A percentile compares a stretch with the other conserved stretches of the same genome.
Evolutionary conservation across 176 grass and related monocot genomes (phyloP).

Genomic region (Miscanthus lutarioriparius): DNA sequence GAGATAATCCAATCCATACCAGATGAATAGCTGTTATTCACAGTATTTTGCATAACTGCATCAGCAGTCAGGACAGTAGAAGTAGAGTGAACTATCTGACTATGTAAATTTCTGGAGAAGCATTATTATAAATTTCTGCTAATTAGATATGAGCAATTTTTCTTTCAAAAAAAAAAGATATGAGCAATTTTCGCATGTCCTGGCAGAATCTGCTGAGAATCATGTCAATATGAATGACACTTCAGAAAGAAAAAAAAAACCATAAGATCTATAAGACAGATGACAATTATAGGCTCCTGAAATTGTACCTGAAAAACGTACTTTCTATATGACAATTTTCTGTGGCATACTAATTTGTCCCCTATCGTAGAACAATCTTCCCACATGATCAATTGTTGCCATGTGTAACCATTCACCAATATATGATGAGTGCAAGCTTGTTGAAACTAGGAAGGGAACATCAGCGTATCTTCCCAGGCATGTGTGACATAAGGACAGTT

Average conservation of each 20-base stretch:
- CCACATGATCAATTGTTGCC: not conserved
- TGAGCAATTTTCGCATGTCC: not conserved
- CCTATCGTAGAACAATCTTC: not conserved
- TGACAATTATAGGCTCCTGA: not conserved
- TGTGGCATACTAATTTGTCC: conserved; percentile 8
- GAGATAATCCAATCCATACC: conserved; percentile 28
- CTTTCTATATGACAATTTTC: conserved; percentile 9
- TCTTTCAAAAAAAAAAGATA: too few relatives aligned
- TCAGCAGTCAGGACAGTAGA: not conserved
- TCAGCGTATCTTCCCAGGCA: not conserved
- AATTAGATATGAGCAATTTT: not conserved
- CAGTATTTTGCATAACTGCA: not conserved
- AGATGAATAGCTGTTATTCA: not conserved
- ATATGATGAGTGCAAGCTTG: not conserved
- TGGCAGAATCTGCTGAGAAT: not conserved
- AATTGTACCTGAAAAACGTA: conserved; percentile 1
- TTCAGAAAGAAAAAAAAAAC: conserved; percentile 8
- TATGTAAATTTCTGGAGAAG: not conserved
- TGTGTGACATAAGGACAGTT: not conserved
- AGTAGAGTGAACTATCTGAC: not conserved
- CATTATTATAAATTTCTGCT: not conserved
- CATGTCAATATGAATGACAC: not conserved
- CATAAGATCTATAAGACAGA: conserved; percentile 2
- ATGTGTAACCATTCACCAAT: conserved; percentile 5
- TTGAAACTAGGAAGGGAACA: not conserved